Evolutionary conservation across 176 grass and related monocot species (phyloP).

Genomic region (Calamus simplicifolius): DNA sequence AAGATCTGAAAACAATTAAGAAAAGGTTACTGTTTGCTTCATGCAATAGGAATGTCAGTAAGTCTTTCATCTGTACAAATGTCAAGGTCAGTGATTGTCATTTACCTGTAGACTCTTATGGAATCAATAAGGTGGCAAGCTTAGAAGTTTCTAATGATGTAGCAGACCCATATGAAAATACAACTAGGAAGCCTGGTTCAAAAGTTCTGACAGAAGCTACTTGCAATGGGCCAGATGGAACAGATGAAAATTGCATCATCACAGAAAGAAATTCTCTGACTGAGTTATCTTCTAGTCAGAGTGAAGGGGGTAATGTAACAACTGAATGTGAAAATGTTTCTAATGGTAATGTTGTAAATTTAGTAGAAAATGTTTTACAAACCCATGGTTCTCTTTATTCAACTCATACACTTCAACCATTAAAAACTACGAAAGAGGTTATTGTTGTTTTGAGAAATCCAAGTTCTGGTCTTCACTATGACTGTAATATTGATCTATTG

Average conservation of each 20-base stretch:
- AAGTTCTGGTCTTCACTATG: slow-evolving; percentile 20
- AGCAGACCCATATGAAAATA: slow-evolving; percentile 6
- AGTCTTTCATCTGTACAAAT: slow-evolving; percentile 29
- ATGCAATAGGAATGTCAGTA: slow-evolving; percentile 17
- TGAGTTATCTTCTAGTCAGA: slow-evolving; percentile 16
- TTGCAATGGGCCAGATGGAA: slow-evolving; percentile 1
- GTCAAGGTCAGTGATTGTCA: slow-evolving; percentile 20
- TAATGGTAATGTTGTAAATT: slow-evolving; percentile 11
- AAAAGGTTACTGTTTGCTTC: slow-evolving; percentile 35
- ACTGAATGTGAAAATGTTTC: slow-evolving; percentile 22
- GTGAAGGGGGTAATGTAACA: slow-evolving; percentile 7
- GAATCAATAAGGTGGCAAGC: slow-evolving; percentile 12
- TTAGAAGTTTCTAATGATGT: slow-evolving; percentile 11
- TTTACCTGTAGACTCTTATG: slow-evolving; percentile 17
- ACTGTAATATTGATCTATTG: slow-evolving; percentile 12
- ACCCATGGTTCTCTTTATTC: slow-evolving; percentile 7
- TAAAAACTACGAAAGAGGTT: slow-evolving; percentile 26
- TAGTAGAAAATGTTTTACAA: slow-evolving; percentile 16
- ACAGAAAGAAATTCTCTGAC: slow-evolving; percentile 23
- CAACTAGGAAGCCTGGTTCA: slow-evolving; percentile 7
- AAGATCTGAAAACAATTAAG: slow-evolving; percentile 55
- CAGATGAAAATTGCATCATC: slow-evolving; percentile 10
- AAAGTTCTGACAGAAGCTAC: not conserved
- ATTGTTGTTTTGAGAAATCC: slow-evolving; percentile 26
- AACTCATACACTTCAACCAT: slow-evolving; percentile 23